Evolutionary conservation across 306 rosid species (phyloP), one percentile per base, ranked within the genome.

Genomic region (Elaeagnus macrophylla): DNA sequence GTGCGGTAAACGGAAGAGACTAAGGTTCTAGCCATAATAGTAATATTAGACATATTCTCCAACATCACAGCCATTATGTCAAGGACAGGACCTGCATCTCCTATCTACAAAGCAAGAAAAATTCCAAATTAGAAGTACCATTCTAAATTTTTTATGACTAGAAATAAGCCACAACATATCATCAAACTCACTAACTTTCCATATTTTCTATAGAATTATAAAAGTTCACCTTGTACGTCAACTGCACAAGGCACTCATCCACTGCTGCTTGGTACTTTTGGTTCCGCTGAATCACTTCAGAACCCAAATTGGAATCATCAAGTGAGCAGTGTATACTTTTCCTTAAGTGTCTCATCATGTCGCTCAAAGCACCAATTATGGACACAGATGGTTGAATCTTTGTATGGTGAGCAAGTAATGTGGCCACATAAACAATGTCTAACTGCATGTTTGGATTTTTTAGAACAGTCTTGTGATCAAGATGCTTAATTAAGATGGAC

Each of bases 351-450:
- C 64, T 67, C 67, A 64, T 67, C 60, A 72, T 54, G 62, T 47
- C 56, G 53, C 65, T 66, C 46, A 83, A 53, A 44, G 82, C 86
- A 64, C 83, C 86, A 48, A 77, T 77, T 58, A 83, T 77, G 66
- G 86, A 59, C n/a, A 66, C 65, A 13, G 71, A 57, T 8, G 71
- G 14, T n/a, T 66, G 64, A 51, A 66, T 16, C 40, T 66, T 58
- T 51, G 71, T 53, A 50, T 66, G 53, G 51, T 36, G 39, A 43
- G 71, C 48, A 51, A 66, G 65, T 9, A n/a, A 43, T 38, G 71
- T 66, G 53, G 52, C 65, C 49, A 66, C 65, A 15, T 51, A 64
- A 36, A 66, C 71, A 57, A 66, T 51, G 48, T 58, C 71, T 40
- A 66, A 50, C 59, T 66, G 65, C 59, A 66, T 58, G 2, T 51